Evolutionary conservation across 1,284 basidiomycete species (phyloP).

Genomic region (Stygiomarasmius scandens): DNA sequence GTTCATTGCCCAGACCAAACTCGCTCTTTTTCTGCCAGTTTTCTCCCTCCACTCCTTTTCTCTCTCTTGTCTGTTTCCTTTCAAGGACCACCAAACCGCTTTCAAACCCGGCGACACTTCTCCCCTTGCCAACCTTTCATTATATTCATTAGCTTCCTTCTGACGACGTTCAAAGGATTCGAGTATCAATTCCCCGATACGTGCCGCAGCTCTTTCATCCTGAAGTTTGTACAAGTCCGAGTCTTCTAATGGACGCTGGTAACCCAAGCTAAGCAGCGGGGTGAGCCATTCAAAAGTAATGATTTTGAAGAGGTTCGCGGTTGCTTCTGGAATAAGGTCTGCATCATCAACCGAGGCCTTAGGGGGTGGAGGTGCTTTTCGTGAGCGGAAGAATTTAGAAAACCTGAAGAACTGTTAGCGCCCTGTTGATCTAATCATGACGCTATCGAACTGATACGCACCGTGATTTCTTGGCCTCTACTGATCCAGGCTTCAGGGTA

Average conservation of each 20-base stretch:
- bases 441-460: not conserved
- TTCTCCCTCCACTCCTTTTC: slow-evolving; percentile 68
- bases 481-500: not conserved
- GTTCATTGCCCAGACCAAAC: slow-evolving; percentile 75
- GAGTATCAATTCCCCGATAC: slow-evolving; percentile 66
- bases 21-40: slow-evolving; percentile 67
- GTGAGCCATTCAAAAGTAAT: slow-evolving; percentile 74
- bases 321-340: slow-evolving; percentile 47
- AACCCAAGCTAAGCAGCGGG: slow-evolving; percentile 67
- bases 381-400: slow-evolving; percentile 1
- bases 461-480: not conserved
- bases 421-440: too few relatives aligned
- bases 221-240: slow-evolving; percentile 86
- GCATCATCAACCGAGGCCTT: slow-evolving; percentile 49
- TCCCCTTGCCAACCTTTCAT: slow-evolving; percentile 64
- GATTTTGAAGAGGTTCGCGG: slow-evolving; percentile 42
- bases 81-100: slow-evolving; percentile 62
- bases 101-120: slow-evolving; percentile 60
- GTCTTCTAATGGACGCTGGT: slow-evolving; percentile 79
- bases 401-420: slow-evolving; percentile 6
- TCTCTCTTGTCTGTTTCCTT: slow-evolving; percentile 52
- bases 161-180: slow-evolving; percentile 67
- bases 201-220: slow-evolving; percentile 56
- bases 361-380: slow-evolving; percentile 29
- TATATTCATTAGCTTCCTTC: slow-evolving; percentile 68